A percentile compares a stretch with the other conserved stretches of the same genome.
Evolutionary conservation across 2,329 filamentous ascomycete species (phyloP).

Genomic region (Microcyclosporella mali): DNA sequence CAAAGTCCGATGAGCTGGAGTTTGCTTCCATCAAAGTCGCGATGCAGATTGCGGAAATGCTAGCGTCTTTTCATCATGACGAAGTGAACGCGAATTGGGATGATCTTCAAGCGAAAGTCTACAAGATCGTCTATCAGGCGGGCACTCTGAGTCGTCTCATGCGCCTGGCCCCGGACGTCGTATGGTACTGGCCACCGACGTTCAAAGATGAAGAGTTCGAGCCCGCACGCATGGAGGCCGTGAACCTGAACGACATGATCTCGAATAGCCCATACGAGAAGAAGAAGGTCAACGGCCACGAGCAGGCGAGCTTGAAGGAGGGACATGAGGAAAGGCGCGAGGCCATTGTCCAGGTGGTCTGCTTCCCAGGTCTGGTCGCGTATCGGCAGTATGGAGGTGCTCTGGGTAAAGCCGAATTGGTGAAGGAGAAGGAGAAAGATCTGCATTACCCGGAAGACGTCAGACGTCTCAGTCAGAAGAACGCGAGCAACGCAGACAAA

Average conservation of each 20-base stretch:
- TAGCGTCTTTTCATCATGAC: neutral
- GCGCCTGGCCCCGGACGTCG: constrained; percentile 17
- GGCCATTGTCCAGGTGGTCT: constrained; percentile 27
- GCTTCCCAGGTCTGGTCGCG: constrained; percentile 23
- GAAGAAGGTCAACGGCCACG: constrained; percentile 9
- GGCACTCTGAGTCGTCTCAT: constrained; percentile 20
- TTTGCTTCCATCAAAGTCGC: constrained; percentile 8
- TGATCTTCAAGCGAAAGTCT: constrained; percentile 1
- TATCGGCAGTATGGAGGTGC: constrained; percentile 25
- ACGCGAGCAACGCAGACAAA: constrained; percentile 3
- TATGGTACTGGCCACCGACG: constrained; percentile 28
- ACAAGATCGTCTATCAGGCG: constrained; percentile 18
- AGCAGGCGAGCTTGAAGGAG: constrained; percentile 15
- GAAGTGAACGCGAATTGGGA: neutral
- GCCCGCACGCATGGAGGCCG: constrained; percentile 23
- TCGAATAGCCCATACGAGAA: constrained; percentile 20
- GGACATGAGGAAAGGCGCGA: constrained; percentile 14
- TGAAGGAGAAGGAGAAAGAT: constrained; percentile 9
- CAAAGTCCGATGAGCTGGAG: neutral
- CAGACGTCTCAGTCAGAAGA: neutral
- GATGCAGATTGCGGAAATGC: constrained; percentile 8
- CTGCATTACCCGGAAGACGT: constrained; percentile 9
- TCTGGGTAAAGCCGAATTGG: constrained; percentile 17
- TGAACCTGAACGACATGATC: constrained; percentile 24
- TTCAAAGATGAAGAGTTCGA: constrained; percentile 32